Base-by-base conservation (phyloP, 495 filamentous ascomycete species). In the Aspergillus sparsus region DNA sequence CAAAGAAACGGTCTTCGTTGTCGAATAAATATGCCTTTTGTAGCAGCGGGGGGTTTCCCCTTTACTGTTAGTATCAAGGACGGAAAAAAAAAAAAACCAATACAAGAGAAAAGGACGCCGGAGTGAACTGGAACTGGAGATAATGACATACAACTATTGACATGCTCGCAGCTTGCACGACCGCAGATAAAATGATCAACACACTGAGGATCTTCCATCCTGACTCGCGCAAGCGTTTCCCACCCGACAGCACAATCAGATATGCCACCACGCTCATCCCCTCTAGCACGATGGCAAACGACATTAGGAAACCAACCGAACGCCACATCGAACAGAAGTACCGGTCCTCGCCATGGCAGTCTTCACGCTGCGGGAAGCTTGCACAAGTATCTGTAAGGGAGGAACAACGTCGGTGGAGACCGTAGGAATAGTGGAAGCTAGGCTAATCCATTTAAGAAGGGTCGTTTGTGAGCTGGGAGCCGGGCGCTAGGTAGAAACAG, bases 261-360 rank as follows among this genome's bases (percentile, higher is more conserved):
- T 90, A 95, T 3, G 87, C 81, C 11, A 95, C 85, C 13, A 95
- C 68, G 45, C 84, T 85, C 53, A 88, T 88, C 15, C 89, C 81
- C 74, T 96, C 85, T 33, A 92, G 62, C 39, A 96, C 84, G 36
- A 90, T 80, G 27, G 89, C 83, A 62, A 96, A 89, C 54, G 83
- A 88, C 84, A 96, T 91, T 54, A 96, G 75, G 71, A 96, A 97
- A 9, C 89, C 92, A 56, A 91, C 85, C 44, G 86, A 87, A 35
- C 90, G 83, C 93, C 93, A 98, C 83, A 95, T 89, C 61, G 85
- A 88, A 75, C 93, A 96, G 80, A 98, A 96, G 72, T 86, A 84
- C 33, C 85, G 82, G 67, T 90, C 83, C 49, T 79, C 77, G 65
- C 83, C 86, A 62, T 85, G 81, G 75, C 88, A 91, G 74, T 90